Conservation (phyloP, 2,329 filamentous ascomycete genomes). For the Penicillium sp. region DNA sequence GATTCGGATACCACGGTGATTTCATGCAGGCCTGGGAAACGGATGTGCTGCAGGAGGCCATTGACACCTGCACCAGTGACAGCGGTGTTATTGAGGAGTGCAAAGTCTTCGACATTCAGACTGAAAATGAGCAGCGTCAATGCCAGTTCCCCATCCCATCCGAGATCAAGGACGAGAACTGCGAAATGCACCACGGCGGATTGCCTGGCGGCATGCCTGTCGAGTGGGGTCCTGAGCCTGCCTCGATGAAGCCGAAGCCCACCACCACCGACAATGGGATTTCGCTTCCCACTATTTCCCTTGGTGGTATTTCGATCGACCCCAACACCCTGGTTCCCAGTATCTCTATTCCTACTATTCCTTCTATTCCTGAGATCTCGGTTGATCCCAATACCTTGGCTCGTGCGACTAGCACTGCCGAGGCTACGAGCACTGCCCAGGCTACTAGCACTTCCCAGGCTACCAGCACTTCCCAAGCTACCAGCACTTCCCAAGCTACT, state of each 20-base stretch:
- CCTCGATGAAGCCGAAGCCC: conserved; percentile 12
- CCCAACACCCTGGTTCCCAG: background rate
- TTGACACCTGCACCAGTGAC: conserved; percentile 63
- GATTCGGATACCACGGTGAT: conserved; percentile 68
- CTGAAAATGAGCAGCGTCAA: conserved; percentile 43
- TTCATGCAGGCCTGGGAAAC: conserved; percentile 71
- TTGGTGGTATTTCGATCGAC: conserved; percentile 7
- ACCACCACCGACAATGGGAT: background rate
- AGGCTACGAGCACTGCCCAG: conserved; percentile 1
- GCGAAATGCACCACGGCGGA: conserved; percentile 45
- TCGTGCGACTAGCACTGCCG: background rate
- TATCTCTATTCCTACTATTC: no score
- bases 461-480: conserved; percentile 1
- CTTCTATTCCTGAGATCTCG: background rate
- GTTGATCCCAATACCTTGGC: conserved; percentile 4
- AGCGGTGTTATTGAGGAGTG: conserved; percentile 67
- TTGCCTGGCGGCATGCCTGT: conserved; percentile 59
- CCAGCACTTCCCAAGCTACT: background rate
- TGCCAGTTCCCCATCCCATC: conserved; percentile 58
- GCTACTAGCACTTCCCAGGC: conserved; percentile 2
- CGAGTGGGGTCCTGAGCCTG: conserved; percentile 37
- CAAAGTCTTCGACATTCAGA: conserved; percentile 62
- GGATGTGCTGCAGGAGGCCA: conserved; percentile 60
- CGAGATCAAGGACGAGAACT: conserved; percentile 52
- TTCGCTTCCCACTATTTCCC: conserved; percentile 4